Percentiles rank a stretch among this genome's conserved stretches.
These are phyloP conservation scores for Fragaria nilgerrensis DNA, from an alignment of 306 rosid species.

Conservation along the genomic window DNA sequence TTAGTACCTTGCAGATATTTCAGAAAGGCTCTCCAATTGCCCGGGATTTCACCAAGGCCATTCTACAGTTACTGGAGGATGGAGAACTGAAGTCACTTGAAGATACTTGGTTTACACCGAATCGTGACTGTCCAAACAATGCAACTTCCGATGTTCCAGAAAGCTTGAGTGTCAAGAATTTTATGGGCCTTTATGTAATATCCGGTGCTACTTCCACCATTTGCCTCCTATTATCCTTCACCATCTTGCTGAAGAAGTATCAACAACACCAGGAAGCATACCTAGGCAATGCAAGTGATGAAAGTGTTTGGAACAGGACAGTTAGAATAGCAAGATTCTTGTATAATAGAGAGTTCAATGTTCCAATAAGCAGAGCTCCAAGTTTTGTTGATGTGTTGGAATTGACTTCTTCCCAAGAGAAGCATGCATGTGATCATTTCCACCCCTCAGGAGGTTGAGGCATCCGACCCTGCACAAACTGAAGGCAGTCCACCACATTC, in stretches of 20 bases:
- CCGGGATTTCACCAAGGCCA: slow-evolving; percentile 51
- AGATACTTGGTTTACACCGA: slow-evolving; percentile 37
- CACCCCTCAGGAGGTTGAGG: not conserved
- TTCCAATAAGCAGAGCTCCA: not conserved
- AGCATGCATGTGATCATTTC: not conserved
- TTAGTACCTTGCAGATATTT: slow-evolving; percentile 40
- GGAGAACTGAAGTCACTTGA: slow-evolving; percentile 40
- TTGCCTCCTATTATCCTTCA: slow-evolving; percentile 38
- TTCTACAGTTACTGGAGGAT: slow-evolving; percentile 36
- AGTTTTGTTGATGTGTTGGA: not conserved
- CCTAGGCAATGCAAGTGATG: not conserved
- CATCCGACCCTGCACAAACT: not conserved
- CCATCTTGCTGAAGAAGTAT: slow-evolving; percentile 2
- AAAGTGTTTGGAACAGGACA: not conserved
- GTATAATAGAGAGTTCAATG: not conserved
- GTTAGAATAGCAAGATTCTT: not conserved
- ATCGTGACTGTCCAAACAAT: slow-evolving; percentile 24
- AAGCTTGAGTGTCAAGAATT: slow-evolving; percentile 43
- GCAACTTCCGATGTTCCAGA: slow-evolving; percentile 9
- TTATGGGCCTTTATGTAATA: slow-evolving; percentile 48
- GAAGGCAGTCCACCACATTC: not conserved
- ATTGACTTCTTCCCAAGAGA: not conserved
- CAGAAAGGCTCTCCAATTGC: slow-evolving; percentile 58
- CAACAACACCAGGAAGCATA: not conserved
- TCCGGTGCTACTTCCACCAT: slow-evolving; percentile 47